Evolutionary conservation across 1,284 basidiomycete species (phyloP).

Genomic region (Puccinia novopanici): DNA sequence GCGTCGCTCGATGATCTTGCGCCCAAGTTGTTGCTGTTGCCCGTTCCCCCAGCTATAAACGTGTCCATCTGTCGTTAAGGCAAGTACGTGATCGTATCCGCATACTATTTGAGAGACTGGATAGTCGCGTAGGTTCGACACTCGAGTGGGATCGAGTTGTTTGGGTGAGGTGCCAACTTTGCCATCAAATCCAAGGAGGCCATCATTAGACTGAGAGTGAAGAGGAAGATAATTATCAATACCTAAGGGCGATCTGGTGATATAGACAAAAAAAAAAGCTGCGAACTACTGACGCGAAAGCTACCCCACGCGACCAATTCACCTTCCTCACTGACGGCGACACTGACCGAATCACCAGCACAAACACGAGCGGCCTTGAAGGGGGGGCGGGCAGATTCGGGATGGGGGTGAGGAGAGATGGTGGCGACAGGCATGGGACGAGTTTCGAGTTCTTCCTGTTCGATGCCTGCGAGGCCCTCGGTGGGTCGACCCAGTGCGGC

Average conservation of each 20-base stretch:
- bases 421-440: constrained; percentile 73
- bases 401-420: constrained; percentile 67
- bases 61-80: constrained; percentile 78
- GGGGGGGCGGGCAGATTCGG: constrained; percentile 62
- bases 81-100: constrained; percentile 82
- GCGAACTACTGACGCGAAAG: constrained; percentile 72
- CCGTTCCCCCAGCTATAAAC: constrained; percentile 79
- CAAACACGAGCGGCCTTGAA: constrained; percentile 81
- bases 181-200: constrained; percentile 79
- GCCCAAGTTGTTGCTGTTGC: constrained; percentile 81
- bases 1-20: constrained; percentile 73
- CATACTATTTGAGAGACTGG: constrained; percentile 70
- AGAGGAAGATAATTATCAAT: constrained; percentile 1
- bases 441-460: constrained; percentile 76
- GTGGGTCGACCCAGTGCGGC: constrained; percentile 84
- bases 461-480: constrained; percentile 70
- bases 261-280: neutral
- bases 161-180: constrained; percentile 61
- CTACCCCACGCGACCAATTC: constrained; percentile 86
- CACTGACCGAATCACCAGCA: constrained; percentile 80
- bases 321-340: constrained; percentile 75
- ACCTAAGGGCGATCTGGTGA: constrained; percentile 4
- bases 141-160: constrained; percentile 62
- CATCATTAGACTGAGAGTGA: constrained; percentile 67
- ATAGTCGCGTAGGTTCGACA: constrained; percentile 58